These are phyloP conservation scores for Xenoacremonium recifei DNA, from an alignment of 2,329 filamentous ascomycete genomes.

Conservation along the genomic window DNA sequence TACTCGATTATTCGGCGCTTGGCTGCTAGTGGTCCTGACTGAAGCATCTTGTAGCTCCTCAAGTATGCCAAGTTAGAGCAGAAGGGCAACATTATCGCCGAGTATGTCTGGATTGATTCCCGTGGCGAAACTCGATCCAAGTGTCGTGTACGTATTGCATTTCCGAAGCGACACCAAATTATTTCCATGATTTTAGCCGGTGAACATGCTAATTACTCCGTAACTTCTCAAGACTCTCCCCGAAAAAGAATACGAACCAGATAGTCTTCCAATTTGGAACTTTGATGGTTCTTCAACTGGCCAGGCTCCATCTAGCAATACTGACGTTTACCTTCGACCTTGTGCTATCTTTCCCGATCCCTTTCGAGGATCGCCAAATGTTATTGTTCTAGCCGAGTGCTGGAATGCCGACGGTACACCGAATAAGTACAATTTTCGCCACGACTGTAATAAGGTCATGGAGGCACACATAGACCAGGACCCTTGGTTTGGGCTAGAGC, in stretches of 20 bases:
- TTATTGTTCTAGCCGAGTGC: constrained; percentile 91
- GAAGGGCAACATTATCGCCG: constrained; percentile 84
- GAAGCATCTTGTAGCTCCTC: constrained; percentile 71
- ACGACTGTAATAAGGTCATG: constrained; percentile 89
- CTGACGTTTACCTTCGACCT: constrained; percentile 93
- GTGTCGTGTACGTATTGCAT: constrained; percentile 77
- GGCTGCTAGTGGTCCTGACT: too few relatives aligned
- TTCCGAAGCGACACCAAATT: too few relatives aligned
- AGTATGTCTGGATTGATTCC: constrained; percentile 96
- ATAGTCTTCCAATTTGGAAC: constrained; percentile 56
- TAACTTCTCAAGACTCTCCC: constrained; percentile 44
- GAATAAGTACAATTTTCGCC: constrained; percentile 98
- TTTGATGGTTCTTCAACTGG: constrained; percentile 80
- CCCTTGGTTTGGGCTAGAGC: constrained; percentile 97
- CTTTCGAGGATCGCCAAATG: constrained; percentile 86
- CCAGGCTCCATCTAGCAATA: constrained; percentile 93
- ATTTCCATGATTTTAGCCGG: too few relatives aligned
- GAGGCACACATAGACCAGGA: constrained; percentile 76
- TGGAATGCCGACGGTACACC: constrained; percentile 92
- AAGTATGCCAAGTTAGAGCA: constrained; percentile 93
- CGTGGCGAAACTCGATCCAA: constrained; percentile 85
- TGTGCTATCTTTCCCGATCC: constrained; percentile 88
- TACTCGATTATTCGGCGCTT: too few relatives aligned
- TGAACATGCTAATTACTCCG: constrained; percentile 3
- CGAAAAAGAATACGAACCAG: constrained; percentile 47